These are phyloP conservation scores for Globisporangium solare DNA, from an alignment of 352 stramenopile species.

Conservation along the genomic window DNA sequence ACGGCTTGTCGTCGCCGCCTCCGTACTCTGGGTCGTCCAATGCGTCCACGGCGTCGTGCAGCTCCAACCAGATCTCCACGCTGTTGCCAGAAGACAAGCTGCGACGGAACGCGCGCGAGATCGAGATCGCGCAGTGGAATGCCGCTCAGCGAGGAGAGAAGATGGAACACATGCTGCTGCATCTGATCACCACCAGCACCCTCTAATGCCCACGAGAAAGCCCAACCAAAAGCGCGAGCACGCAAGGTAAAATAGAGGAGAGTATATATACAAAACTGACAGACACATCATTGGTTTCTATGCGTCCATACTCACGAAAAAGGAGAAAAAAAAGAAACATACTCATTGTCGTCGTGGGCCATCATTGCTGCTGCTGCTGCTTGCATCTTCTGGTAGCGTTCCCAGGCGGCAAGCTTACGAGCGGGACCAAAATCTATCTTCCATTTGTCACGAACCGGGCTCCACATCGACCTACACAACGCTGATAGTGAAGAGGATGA, in stretches of 20 bases:
- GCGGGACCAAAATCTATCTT: neutral
- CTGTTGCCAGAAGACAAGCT: conserved; percentile 51
- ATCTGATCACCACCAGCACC: conserved; percentile 54
- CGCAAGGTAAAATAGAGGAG: conserved; percentile 9
- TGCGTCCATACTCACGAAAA: no score
- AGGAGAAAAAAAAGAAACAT: no score
- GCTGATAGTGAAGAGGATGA: conserved; percentile 94
- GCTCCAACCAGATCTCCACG: conserved; percentile 26
- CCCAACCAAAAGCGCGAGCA: neutral
- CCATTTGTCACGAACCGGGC: neutral
- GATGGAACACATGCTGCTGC: conserved; percentile 68
- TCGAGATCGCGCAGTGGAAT: conserved; percentile 51
- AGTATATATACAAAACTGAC: no score
- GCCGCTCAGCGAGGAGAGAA: conserved; percentile 52
- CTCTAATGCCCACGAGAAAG: conserved; percentile 18
- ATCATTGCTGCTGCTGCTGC: no score
- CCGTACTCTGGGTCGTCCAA: conserved; percentile 20
- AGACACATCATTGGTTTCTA: no score
- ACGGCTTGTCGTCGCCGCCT: conserved; percentile 13
- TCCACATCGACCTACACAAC: conserved; percentile 51
- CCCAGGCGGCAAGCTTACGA: no score
- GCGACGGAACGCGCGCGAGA: conserved; percentile 47
- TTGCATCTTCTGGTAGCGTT: no score
- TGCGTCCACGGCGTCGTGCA: conserved; percentile 30
- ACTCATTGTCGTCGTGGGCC: no score